Base-by-base conservation (phyloP, 1,139 yeast species). In the Kodamaea fungicola region DNA sequence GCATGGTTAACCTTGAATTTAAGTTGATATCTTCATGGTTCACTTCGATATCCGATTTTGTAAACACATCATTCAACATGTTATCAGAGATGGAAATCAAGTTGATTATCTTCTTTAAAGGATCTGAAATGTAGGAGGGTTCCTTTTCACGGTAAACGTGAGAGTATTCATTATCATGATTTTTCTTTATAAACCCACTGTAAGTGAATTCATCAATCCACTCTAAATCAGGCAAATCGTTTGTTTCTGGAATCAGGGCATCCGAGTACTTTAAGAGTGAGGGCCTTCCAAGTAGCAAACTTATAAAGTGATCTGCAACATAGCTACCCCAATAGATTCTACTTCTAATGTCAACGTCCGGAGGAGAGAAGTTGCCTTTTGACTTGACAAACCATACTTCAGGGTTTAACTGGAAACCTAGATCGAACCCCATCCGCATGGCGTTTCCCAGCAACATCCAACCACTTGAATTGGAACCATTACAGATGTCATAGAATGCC, bases 261-360 rank as follows among this genome's bases (percentile, higher is more conserved):
- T 80, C 83, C 29, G 74, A 69, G 34, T 74, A 62, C 45, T 78
- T 76, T 41, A 80, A 58, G 2, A 77, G 60, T 0, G 82, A 72
- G 0, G 83, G 82, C 34, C 85, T 56, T 2, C 86, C 85, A 35
- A 79, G 54, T 35, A 79, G 61, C 35, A 79, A 57, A 52, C 81
- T 73, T 22, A 79, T 75, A 47, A 79, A 76, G 49, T 79, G 83
- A 50, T 80, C 86, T 3, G 83, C 82, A 44, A 79, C 64, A 49
- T 75, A 80, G 38, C 81, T 71, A 2, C 86, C 85, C 86, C 86
- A 80, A 51, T 76, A 80, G 7, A 80, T 76, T 44, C 86, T 60
- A 31, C 79, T 71, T 43, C 83, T 62, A 40, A 80, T 78, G 30
- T 73, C 77, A 9, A 74, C 66, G 50, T 77, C 81, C 27, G 70